These are phyloP conservation scores for Ramaria sp. DNA, from an alignment of 768 basidiomycete species.

Conservation along the genomic window DNA sequence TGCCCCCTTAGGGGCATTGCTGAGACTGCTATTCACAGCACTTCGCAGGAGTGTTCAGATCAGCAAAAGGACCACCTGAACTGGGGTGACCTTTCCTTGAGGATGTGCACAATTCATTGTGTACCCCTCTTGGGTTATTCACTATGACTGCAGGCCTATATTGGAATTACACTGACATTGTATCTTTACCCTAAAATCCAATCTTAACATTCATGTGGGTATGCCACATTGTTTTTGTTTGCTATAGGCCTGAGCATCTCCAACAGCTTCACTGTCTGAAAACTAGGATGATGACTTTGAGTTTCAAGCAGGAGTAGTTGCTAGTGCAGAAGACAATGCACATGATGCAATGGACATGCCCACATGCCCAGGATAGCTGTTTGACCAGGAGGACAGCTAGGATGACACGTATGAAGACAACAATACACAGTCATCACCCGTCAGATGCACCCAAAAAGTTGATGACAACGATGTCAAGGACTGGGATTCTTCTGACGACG, in stretches of 20 bases:
- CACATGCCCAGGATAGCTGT: neutral
- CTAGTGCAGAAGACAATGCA: constrained; percentile 6
- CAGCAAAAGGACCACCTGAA: too few relatives aligned
- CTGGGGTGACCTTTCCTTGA: too few relatives aligned
- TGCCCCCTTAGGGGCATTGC: too few relatives aligned
- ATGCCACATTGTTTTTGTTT: too few relatives aligned
- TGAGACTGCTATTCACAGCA: too few relatives aligned
- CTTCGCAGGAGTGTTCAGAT: too few relatives aligned
- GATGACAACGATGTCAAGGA: constrained; percentile 48
- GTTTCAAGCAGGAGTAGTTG: constrained; percentile 27
- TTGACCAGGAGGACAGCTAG: constrained; percentile 25
- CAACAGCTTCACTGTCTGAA: constrained; percentile 36
- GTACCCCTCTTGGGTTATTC: too few relatives aligned
- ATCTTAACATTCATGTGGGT: too few relatives aligned
- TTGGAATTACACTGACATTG: too few relatives aligned
- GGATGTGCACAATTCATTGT: too few relatives aligned
- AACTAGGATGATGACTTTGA: constrained; percentile 82
- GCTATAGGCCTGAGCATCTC: neutral
- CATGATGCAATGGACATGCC: constrained; percentile 10
- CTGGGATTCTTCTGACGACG: constrained; percentile 37
- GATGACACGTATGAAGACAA: constrained; percentile 22
- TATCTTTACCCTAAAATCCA: too few relatives aligned
- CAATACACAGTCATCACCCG: constrained; percentile 41
- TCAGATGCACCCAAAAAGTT: constrained; percentile 21
- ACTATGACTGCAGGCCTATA: too few relatives aligned